These are phyloP conservation scores for Mycena rebaudengoi DNA, from an alignment of 768 basidiomycete species.

Conservation along the genomic window DNA sequence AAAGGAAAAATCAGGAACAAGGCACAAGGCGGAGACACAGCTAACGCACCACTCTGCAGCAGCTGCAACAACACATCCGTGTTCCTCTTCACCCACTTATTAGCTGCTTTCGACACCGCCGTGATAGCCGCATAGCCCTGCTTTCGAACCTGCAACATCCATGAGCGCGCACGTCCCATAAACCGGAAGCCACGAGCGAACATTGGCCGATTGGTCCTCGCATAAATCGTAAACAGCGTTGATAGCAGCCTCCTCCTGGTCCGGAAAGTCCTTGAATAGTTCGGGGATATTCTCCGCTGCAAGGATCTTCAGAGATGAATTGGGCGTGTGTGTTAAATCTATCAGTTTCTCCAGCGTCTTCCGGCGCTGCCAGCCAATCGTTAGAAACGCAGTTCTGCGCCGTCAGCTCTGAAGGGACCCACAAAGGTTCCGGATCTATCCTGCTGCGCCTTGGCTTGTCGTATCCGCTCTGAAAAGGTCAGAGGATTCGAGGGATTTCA, in stretches of 20 bases:
- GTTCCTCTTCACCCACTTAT: slow-evolving; percentile 73
- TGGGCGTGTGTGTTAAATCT: slow-evolving; percentile 56
- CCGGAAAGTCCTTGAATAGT: slow-evolving; percentile 74
- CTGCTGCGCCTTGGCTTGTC: slow-evolving; percentile 50
- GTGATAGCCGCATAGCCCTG: slow-evolving; percentile 73
- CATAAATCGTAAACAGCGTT: slow-evolving; percentile 83
- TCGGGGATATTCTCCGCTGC: slow-evolving; percentile 64
- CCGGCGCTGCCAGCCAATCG: slow-evolving; percentile 49
- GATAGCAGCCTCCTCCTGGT: slow-evolving; percentile 77
- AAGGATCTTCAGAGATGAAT: slow-evolving; percentile 59
- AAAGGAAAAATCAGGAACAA: neutral
- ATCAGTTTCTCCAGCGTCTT: slow-evolving; percentile 63
- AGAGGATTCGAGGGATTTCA: neutral
- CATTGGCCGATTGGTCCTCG: slow-evolving; percentile 68
- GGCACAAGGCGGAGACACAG: neutral
- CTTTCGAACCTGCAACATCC: slow-evolving; percentile 63
- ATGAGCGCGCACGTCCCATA: slow-evolving; percentile 5
- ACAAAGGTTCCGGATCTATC: slow-evolving; percentile 51
- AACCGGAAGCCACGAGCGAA: slow-evolving; percentile 34
- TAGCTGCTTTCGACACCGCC: slow-evolving; percentile 51
- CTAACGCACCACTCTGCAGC: slow-evolving; percentile 72
- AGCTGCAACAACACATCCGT: slow-evolving; percentile 80
- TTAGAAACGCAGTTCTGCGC: slow-evolving; percentile 11
- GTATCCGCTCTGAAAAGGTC: slow-evolving; percentile 46
- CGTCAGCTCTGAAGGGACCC: slow-evolving; percentile 22